These are phyloP conservation scores for Kodamaea leandrae DNA, from an alignment of 805 yeast genomes.

Conservation along the genomic window DNA sequence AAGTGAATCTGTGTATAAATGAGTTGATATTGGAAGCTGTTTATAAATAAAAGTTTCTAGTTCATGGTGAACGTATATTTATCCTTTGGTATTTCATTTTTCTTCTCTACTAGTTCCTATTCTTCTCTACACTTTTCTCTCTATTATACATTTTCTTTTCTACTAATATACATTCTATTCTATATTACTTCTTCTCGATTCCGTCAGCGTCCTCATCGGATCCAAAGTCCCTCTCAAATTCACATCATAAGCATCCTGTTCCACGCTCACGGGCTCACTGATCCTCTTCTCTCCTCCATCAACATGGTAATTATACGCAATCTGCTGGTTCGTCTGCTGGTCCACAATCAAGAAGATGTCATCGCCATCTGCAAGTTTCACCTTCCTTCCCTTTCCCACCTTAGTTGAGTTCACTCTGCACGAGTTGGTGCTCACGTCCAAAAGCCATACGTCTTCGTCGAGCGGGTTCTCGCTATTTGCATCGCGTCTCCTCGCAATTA, in stretches of 20 bases:
- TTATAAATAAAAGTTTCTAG: no score
- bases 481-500: slow-evolving; percentile 47
- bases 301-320: slow-evolving; percentile 42
- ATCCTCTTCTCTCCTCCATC: slow-evolving; percentile 3
- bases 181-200: no score
- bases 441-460: slow-evolving; percentile 70
- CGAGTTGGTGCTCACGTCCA: slow-evolving; percentile 78
- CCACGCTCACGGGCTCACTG: slow-evolving; percentile 1
- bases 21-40: no score
- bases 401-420: slow-evolving; percentile 64
- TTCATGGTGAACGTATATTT: no score
- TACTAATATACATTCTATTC: no score
- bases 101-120: no score
- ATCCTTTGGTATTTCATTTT: no score
- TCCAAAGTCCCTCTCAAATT: slow-evolving; percentile 9
- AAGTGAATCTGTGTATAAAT: no score
- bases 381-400: slow-evolving; percentile 62
- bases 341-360: slow-evolving; percentile 65
- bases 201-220: neutral
- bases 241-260: slow-evolving; percentile 8
- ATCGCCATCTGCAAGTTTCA: slow-evolving; percentile 63
- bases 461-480: slow-evolving; percentile 45
- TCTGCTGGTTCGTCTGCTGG: slow-evolving; percentile 45
- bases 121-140: no score
- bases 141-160: no score